Conservation (phyloP, 768 basidiomycete genomes). For the Hygrocybe punicea region DNA sequence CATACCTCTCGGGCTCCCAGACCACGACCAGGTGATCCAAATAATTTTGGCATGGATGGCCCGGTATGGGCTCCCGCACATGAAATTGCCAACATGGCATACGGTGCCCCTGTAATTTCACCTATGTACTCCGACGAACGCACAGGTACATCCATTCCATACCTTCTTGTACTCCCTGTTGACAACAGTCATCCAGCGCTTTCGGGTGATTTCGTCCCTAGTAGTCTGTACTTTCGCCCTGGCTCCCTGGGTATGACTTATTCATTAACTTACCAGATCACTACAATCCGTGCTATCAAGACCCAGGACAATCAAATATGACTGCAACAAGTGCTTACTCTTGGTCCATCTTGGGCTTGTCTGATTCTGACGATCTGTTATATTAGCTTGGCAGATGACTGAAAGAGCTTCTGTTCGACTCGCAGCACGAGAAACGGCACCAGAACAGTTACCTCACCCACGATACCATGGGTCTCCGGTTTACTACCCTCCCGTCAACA, state of each 20-base stretch:
- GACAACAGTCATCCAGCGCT: conserved; percentile 29
- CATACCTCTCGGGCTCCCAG: conserved; percentile 35
- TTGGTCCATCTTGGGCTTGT: conserved; percentile 9
- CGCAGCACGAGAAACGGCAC: conserved; percentile 47
- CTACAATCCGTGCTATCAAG: conserved; percentile 32
- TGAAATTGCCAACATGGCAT: conserved; percentile 35
- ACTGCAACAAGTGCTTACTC: conserved; percentile 31
- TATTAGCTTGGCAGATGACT: conserved; percentile 48
- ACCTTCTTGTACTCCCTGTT: conserved; percentile 14
- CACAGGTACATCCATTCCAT: conserved; percentile 41
- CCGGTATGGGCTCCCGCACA: conserved; percentile 30
- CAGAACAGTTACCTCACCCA: conserved; percentile 22
- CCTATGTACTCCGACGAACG: conserved; percentile 58
- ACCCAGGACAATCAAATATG: conserved; percentile 31
- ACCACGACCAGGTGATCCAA: conserved; percentile 31
- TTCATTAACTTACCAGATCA: conserved; percentile 23
- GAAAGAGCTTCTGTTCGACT: conserved; percentile 59
- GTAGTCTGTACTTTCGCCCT: conserved; percentile 31
- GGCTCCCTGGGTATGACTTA: conserved; percentile 3
- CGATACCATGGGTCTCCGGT: conserved; percentile 23
- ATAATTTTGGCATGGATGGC: conserved; percentile 26
- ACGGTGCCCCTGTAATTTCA: conserved; percentile 42
- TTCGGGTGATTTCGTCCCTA: conserved; percentile 42
- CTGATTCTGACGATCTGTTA: conserved; percentile 14
- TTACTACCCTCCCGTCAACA: conserved; percentile 3